Percentiles rank a stretch among this genome's conserved stretches.
Conservation (phyloP, 2,329 filamentous ascomycete genomes). For the Calcarisporium arbuscula region DNA sequence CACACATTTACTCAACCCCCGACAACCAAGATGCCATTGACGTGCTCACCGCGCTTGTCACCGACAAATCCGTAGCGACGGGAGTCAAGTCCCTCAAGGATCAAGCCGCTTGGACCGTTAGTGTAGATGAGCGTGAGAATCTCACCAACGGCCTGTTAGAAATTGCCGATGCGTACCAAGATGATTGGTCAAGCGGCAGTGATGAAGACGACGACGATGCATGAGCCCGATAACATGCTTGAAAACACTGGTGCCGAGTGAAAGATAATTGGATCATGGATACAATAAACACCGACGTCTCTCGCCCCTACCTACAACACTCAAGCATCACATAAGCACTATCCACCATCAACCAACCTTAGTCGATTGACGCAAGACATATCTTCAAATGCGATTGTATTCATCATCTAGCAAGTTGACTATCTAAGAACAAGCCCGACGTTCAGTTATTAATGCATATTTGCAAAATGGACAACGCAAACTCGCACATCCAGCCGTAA, state of each 20-base stretch:
- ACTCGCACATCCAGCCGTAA: too few relatives aligned
- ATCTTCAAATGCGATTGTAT: slow-evolving; percentile 17
- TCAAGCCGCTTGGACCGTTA: slow-evolving; percentile 56
- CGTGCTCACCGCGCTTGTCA: slow-evolving; percentile 58
- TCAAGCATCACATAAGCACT: too few relatives aligned
- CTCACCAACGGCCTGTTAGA: slow-evolving; percentile 76
- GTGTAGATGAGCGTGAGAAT: slow-evolving; percentile 73
- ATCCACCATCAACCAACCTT: too few relatives aligned
- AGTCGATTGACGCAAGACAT: too few relatives aligned
- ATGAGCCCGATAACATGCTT: slow-evolving; percentile 13
- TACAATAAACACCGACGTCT: too few relatives aligned
- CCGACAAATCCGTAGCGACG: slow-evolving; percentile 65
- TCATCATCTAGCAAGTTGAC: slow-evolving; percentile 22
- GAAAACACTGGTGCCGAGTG: too few relatives aligned
- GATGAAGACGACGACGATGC: slow-evolving; percentile 61
- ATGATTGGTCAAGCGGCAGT: slow-evolving; percentile 76
- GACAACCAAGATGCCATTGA: slow-evolving; percentile 25
- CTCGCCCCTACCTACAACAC: too few relatives aligned
- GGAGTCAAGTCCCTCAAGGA: slow-evolving; percentile 61
- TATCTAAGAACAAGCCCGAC: slow-evolving; percentile 21
- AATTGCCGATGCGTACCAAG: slow-evolving; percentile 81
- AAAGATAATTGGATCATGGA: too few relatives aligned
- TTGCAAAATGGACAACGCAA: slow-evolving; percentile 8
- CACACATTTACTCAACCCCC: slow-evolving; percentile 58
- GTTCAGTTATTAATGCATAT: slow-evolving; percentile 11